phyloP scores from a whole-genome alignment of 306 rosid genomes.

The barrel medic (Medicago truncatula) region DNA sequence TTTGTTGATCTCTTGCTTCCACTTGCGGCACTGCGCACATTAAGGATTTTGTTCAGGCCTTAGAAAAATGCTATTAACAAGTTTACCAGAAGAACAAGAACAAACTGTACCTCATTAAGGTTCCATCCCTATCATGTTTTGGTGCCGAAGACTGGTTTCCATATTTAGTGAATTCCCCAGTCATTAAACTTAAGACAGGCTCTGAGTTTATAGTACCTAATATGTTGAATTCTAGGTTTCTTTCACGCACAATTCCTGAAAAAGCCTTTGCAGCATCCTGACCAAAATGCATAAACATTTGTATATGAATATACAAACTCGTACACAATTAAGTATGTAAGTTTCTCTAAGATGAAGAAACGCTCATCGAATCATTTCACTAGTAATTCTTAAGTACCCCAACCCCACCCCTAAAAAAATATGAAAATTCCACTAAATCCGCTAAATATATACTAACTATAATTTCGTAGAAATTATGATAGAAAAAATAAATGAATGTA shows the following conservation, averaged over 20 bases:
- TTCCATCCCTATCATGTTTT: constrained; percentile 33
- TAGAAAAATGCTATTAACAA: background rate
- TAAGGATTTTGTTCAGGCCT: constrained; percentile 11
- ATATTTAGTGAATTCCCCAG: constrained; percentile 31
- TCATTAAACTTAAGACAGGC: constrained; percentile 12
- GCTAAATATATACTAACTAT: too few species aligned
- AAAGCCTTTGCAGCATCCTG: constrained; percentile 32
- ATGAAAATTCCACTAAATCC: too few species aligned
- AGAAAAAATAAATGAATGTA: background rate
- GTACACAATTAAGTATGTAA: too few species aligned
- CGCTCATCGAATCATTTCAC: too few species aligned
- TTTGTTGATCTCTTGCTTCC: constrained; percentile 47
- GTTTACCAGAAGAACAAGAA: background rate
- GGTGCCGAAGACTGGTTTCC: constrained; percentile 32
- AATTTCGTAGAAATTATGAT: too few species aligned
- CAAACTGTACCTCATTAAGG: constrained; percentile 51
- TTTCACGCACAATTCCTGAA: constrained; percentile 38
- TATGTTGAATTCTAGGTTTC: background rate
- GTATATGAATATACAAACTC: background rate
- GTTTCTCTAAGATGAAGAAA: too few species aligned
- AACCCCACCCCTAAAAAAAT: too few species aligned
- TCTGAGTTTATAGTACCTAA: constrained; percentile 36
- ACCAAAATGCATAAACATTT: constrained; percentile 23
- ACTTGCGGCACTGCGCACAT: constrained; percentile 24
- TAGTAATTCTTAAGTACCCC: too few species aligned